Percentiles rank a stretch among this genome's conserved stretches.
Evolutionary conservation across 1,284 basidiomycete species (phyloP).

Genomic region (Caloboletus firmus): DNA sequence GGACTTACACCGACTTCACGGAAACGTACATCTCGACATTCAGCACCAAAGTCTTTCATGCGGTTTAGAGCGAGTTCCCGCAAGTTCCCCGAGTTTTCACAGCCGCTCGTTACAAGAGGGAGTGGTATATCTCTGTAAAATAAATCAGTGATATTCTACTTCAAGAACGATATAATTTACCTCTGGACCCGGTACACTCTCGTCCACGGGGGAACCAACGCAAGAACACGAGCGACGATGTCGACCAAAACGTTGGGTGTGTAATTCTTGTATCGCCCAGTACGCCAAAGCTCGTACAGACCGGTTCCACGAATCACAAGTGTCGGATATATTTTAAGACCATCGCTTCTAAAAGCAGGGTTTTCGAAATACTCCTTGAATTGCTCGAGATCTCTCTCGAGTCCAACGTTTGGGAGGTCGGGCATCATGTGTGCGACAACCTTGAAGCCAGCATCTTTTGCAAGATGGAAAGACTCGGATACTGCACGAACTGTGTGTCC

Average conservation of each 20-base stretch:
- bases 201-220: slow-evolving; percentile 98
- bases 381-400: slow-evolving; percentile 97
- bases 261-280: slow-evolving; percentile 98
- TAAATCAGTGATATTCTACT: slow-evolving; percentile 1
- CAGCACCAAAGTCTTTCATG: slow-evolving; percentile 99
- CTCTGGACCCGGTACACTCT: slow-evolving; percentile 97
- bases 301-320: slow-evolving; percentile 98
- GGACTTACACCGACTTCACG: slow-evolving; percentile 92
- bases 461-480: slow-evolving; percentile 95
- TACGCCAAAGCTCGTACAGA: slow-evolving; percentile 95
- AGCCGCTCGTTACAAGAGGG: slow-evolving; percentile 93
- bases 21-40: slow-evolving; percentile 96
- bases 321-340: slow-evolving; percentile 98
- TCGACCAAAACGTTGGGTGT: slow-evolving; percentile 98
- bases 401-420: slow-evolving; percentile 94
- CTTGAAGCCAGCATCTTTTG: slow-evolving; percentile 99
- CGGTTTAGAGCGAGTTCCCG: slow-evolving; percentile 94
- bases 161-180: slow-evolving; percentile 38
- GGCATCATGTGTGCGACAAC: slow-evolving; percentile 99
- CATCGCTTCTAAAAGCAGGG: slow-evolving; percentile 95
- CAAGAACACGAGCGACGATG: slow-evolving; percentile 93
- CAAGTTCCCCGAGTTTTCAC: slow-evolving; percentile 96
- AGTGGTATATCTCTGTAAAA: slow-evolving; percentile 85
- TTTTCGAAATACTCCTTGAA: slow-evolving; percentile 99
- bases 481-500: slow-evolving; percentile 98